Base-by-base conservation (phyloP, 306 rosid species). In the Medicago arabica region DNA sequence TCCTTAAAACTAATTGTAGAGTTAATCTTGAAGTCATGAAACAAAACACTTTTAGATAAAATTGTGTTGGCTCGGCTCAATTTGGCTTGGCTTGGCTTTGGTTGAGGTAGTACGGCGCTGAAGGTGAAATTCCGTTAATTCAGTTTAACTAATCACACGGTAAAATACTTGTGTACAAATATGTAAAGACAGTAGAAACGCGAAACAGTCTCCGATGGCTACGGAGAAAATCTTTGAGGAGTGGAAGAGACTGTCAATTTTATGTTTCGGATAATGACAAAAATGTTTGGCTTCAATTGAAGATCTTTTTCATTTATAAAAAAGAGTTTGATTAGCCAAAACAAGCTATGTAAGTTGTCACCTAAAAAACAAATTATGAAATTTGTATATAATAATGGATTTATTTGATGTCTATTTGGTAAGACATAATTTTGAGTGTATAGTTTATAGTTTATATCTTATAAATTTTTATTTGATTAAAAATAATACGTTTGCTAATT, bases 181-280 rank as follows among this genome's bases (percentile, higher is more conserved):
- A 28, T 28, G 6, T 31, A 31, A 31, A 1, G 36, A 31, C 2
- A 31, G 36, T 3, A 31, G 36, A 31, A 31, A 3, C 36, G 13
- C 13, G 41, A 31, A 67, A 7, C 0, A 5, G 51, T 55, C 74
- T 39, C 53, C 9, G 50, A 58, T 57, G 69, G 75, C 59, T 7
- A 77, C 25, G 28, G 28, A 23, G 28, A 23, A 23, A 23, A 23
- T 23, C 28, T 23, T 23, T 23, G 28, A 23, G 12, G 16, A 14
- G 23, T n/a, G 3, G 34, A 11, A 31, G 36, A 23, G 62, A 75
- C 53, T 64, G 79, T 75, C 50, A 46, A 74, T 74, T 70, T 31
- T 36, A 17, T 50, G 44, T 17, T 31, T 16, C 1, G 62, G 62
- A 50, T 28, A 34, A 16, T 36, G 47, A 53, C 44, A 70, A 70